Evolutionary conservation across 2,329 filamentous ascomycete genomes (phyloP).

Genomic region (Alternaria ventricosa): DNA sequence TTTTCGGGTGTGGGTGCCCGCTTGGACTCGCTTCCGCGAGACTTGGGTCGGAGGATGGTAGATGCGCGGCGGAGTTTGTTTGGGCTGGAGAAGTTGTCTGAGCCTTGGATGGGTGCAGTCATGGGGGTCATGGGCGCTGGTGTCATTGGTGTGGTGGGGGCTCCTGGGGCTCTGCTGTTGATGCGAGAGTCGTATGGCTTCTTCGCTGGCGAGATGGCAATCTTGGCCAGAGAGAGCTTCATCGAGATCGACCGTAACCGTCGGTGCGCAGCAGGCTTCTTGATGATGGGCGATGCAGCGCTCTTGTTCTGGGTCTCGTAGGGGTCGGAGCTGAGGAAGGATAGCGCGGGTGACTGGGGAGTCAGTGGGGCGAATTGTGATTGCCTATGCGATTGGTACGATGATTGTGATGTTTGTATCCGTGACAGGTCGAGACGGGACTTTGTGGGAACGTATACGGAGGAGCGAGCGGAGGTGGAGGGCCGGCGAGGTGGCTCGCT

Average conservation of each 20-base stretch:
- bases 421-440: slow-evolving; percentile 24
- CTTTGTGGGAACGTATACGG: slow-evolving; percentile 32
- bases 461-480: slow-evolving; percentile 33
- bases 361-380: slow-evolving; percentile 35
- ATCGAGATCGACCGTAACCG: slow-evolving; percentile 47
- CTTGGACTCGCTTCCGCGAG: slow-evolving; percentile 20
- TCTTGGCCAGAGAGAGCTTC: slow-evolving; percentile 47
- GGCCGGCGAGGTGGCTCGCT: slow-evolving; percentile 31
- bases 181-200: slow-evolving; percentile 41
- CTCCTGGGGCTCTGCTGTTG: slow-evolving; percentile 30
- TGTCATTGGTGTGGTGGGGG: slow-evolving; percentile 38
- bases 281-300: slow-evolving; percentile 42
- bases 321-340: slow-evolving; percentile 49
- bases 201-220: slow-evolving; percentile 44
- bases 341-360: slow-evolving; percentile 39
- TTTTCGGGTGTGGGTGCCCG: slow-evolving; percentile 31
- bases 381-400: slow-evolving; percentile 20
- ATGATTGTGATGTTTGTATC: slow-evolving; percentile 22
- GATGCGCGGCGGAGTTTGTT: slow-evolving; percentile 42
- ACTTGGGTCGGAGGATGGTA: slow-evolving; percentile 37
- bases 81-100: slow-evolving; percentile 23
- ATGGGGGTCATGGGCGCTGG: slow-evolving; percentile 38
- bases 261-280: slow-evolving; percentile 43
- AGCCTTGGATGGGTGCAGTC: slow-evolving; percentile 38
- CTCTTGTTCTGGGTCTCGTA: slow-evolving; percentile 41